Evolutionary conservation across 1,284 basidiomycete genomes (phyloP).

Genomic region (Lentinula novae-zelandiae): DNA sequence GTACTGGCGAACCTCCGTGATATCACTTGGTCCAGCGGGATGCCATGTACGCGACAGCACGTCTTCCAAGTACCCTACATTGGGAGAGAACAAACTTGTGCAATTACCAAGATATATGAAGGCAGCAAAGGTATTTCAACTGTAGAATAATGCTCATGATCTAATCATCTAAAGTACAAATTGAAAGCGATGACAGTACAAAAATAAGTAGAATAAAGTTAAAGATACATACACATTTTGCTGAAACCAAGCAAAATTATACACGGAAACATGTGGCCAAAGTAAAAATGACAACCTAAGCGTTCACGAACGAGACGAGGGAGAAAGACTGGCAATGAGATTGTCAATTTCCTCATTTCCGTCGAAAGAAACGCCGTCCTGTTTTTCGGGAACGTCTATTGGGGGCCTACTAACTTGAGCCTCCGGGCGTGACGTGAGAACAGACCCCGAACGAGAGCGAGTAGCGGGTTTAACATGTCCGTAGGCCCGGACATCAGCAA

Average conservation of each 20-base stretch:
- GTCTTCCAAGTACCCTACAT: too few species aligned
- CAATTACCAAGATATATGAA: background rate
- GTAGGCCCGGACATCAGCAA: slow-evolving; percentile 8
- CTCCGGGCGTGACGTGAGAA: slow-evolving; percentile 3
- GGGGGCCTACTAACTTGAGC: background rate
- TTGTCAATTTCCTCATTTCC: slow-evolving; percentile 28
- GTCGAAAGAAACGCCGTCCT: slow-evolving; percentile 23
- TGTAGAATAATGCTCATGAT: slow-evolving; percentile 2
- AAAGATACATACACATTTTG: background rate
- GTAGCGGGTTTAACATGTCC: slow-evolving; percentile 9
- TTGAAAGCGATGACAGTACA: background rate
- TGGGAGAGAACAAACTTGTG: background rate
- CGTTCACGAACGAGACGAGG: background rate
- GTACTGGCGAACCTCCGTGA: too few species aligned
- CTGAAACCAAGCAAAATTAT: background rate
- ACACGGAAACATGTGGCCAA: background rate
- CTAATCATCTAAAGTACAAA: background rate
- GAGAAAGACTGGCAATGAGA: slow-evolving; percentile 14
- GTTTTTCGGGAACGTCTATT: slow-evolving; percentile 1
- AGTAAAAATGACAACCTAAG: background rate
- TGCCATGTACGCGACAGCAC: too few species aligned
- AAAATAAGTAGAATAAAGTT: background rate
- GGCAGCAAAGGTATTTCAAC: background rate
- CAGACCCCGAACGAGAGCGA: slow-evolving; percentile 13
- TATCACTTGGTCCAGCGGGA: too few species aligned